Evolutionary conservation across 2,329 filamentous ascomycete species (phyloP).

Genomic region (Penicillium sp.): DNA sequence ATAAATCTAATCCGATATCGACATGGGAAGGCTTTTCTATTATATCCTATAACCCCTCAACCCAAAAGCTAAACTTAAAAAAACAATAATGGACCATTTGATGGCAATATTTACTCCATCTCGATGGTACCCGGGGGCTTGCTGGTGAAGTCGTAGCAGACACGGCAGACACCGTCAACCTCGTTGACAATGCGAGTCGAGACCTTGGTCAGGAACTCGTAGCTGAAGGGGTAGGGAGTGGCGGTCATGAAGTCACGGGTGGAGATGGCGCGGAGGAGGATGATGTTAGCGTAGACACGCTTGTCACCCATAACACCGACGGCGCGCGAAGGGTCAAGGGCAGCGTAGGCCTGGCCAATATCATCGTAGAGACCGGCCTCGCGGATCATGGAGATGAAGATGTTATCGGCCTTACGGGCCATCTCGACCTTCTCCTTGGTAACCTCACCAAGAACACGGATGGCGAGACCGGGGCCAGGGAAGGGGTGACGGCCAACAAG

Average conservation of each 20-base stretch:
- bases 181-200: conserved; percentile 53
- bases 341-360: conserved; percentile 69
- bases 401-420: conserved; percentile 52
- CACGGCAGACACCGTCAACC: conserved; percentile 69
- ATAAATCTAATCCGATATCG: background rate
- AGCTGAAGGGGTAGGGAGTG: conserved; percentile 66
- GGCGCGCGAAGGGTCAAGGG: conserved; percentile 60
- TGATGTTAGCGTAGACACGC: conserved; percentile 51
- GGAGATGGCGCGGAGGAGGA: conserved; percentile 54
- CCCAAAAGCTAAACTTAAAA: background rate
- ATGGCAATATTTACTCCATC: conserved; percentile 20
- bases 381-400: conserved; percentile 48
- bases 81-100: background rate
- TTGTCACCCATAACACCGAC: conserved; percentile 63
- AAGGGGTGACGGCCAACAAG: conserved; percentile 76
- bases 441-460: conserved; percentile 81
- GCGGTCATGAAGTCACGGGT: conserved; percentile 74
- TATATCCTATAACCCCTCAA: background rate
- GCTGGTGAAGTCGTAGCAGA: conserved; percentile 61
- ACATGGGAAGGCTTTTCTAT: background rate
- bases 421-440: conserved; percentile 78
- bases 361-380: conserved; percentile 52
- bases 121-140: conserved; percentile 29
- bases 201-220: conserved; percentile 39
- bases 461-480: conserved; percentile 65